Evolutionary conservation across 1,284 basidiomycete species (phyloP).

Genomic region (Inonotus hispidus): DNA sequence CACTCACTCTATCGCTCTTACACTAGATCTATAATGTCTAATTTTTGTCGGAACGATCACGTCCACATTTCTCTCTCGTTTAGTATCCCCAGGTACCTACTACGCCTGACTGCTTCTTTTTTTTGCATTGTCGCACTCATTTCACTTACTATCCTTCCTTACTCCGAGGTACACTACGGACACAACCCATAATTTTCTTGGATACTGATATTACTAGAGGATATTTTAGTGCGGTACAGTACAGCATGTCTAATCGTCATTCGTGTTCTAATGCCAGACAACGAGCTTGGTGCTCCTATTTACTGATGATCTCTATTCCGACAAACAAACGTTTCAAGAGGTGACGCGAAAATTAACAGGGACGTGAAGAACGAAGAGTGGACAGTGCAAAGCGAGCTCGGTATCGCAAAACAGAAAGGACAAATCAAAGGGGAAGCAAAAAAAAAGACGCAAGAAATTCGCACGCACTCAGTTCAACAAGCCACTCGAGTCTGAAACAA

Average conservation of each 20-base stretch:
- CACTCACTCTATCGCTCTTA: background rate
- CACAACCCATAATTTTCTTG: background rate
- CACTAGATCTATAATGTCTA: background rate
- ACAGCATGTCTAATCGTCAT: no score
- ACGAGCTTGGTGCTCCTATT: no score
- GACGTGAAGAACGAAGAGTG: background rate
- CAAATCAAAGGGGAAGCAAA: background rate
- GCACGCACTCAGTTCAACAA: slow-evolving; percentile 3
- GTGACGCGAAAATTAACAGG: no score
- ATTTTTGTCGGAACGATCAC: background rate
- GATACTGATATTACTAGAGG: no score
- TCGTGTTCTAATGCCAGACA: no score
- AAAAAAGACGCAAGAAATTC: background rate
- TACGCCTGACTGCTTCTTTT: background rate
- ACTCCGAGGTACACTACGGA: background rate
- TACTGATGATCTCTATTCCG: no score
- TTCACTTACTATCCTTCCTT: background rate
- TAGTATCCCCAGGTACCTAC: no score
- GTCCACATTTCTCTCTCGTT: background rate
- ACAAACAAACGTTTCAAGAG: no score
- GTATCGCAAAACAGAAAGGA: background rate
- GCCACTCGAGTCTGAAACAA: slow-evolving; percentile 4
- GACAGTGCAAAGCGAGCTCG: background rate
- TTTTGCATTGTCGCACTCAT: background rate
- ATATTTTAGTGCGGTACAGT: no score